Evolutionary conservation across 2,329 filamentous ascomycete genomes (phyloP), one percentile per base, ranked within the genome.

Genomic region (Rugonectria rugulosa): DNA sequence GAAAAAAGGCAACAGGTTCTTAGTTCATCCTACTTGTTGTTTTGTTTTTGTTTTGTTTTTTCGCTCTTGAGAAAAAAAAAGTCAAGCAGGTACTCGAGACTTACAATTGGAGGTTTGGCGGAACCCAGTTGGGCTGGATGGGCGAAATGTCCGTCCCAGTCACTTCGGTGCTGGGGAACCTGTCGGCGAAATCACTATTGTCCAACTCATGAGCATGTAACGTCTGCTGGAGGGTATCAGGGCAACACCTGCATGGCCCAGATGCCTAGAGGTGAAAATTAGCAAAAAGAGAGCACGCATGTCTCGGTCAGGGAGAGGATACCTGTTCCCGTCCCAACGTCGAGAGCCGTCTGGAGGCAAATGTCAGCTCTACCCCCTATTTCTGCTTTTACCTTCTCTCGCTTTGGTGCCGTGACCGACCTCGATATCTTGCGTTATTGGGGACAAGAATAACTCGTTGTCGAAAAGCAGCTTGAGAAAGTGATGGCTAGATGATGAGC

Each of bases 301-400:
- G 3, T n/a, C 11, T 7, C 2, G 7, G 10, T 5, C 3, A 12
- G 36, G 5, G 1, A 8, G 10, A 15, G 7, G 24, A 8, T 47
- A 60, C 60, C 60, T 47, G 56, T 63, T 6, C 60, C 61, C 1
- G 61, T 63, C 5, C 58, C 60, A 0, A 63, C 41, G 37, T 63
- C 61, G 1, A 63, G n/a, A 1, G 44, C 55, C 29, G 32, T 61
- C 61, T 63, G 9, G 2, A 0, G 9, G 1, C 0, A 20, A 24
- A 11, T 14, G 8, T 19, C 6, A 23, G 20, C 19, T n/a, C 12
- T n/a, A n/a, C n/a, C n/a, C n/a, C n/a, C n/a, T n/a, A n/a, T n/a
- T n/a, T n/a, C n/a, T n/a, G n/a, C 32, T 15, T 14, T 32, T 9
- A 5, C 23, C 12, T 8, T n/a, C 12, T 8, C 3, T 3, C 9